Base-by-base conservation (phyloP, 148 eudicot genomes). In the Camellia sinensis region DNA sequence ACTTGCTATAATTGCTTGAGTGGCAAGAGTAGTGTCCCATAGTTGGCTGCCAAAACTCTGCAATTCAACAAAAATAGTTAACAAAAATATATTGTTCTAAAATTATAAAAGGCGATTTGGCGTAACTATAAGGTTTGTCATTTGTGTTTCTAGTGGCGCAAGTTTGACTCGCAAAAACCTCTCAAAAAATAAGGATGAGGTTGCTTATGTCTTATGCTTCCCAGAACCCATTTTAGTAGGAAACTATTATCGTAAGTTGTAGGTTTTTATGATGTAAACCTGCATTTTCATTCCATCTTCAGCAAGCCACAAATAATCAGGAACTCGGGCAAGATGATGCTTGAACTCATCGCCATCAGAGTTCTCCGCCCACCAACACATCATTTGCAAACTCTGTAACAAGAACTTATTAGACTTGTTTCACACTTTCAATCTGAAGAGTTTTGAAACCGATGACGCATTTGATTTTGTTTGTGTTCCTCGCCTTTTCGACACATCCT, bases 31-130 rank as follows among this genome's bases (percentile, higher is more conserved):
- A 73, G 52, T 7, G 45, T 82, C 81, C 84, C 84, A 82, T 14
- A 77, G 9, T 57, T 82, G 84, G 53, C 78, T 82, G 2, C 84
- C 84, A 62, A 82, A 71, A 44, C 50, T 82, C 84, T 82, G 54
- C 54, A 60, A 59, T 57, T 29, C 37, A 29, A 29, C 37, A 1
- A 29, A 29, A 29, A 1, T 29, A 29, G 37, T 29, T 29, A 29
- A 29, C 37, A 29, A 29, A 29, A 29, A 29, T 29, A 29, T 29
- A 29, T 29, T 29, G 37, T 29, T 29, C 37, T 29, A 29, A 29
- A 29, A 29, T 29, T 29, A 29, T 29, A 29, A 29, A 29, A 29
- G 37, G 37, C 37, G 37, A 29, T 29, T 29, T 29, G 37, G 37
- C 37, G 37, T 29, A 29, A 29, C 37, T 29, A 1, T 1, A 29